phyloP scores from a whole-genome alignment of 2,329 filamentous ascomycete genomes.

The Colletotrichum cordylinicola region DNA sequence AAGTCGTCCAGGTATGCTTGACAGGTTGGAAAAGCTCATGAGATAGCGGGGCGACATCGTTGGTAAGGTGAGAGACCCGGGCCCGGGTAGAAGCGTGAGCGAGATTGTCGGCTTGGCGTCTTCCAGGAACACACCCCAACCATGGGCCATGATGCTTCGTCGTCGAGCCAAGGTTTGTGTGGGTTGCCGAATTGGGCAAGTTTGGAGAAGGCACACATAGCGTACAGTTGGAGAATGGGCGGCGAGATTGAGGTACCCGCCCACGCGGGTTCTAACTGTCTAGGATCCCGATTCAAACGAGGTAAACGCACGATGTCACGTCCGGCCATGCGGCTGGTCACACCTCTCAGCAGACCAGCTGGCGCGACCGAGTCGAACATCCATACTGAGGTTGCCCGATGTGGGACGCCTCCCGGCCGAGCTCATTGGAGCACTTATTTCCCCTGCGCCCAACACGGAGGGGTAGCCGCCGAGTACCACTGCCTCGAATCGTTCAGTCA shows the following conservation, averaged over 20 bases:
- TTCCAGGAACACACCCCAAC: background rate
- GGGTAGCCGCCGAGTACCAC: slow-evolving; percentile 15
- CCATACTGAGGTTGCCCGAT: background rate
- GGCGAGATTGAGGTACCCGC: background rate
- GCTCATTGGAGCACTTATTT: slow-evolving; percentile 19
- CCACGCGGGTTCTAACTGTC: background rate
- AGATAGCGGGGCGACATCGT: background rate
- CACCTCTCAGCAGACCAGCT: slow-evolving; percentile 1
- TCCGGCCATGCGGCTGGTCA: slow-evolving; percentile 13
- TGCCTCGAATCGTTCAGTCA: slow-evolving; percentile 6
- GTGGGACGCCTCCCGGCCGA: background rate
- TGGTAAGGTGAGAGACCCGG: background rate
- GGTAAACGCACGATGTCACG: slow-evolving; percentile 9
- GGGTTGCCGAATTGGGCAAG: background rate
- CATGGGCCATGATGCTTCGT: slow-evolving; percentile 10
- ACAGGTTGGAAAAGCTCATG: background rate
- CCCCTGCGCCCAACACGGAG: slow-evolving; percentile 11
- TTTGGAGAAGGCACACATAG: slow-evolving; percentile 1
- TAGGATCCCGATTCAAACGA: background rate
- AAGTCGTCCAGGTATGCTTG: background rate
- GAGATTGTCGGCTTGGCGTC: background rate
- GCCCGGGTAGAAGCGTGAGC: background rate
- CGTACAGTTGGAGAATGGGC: background rate
- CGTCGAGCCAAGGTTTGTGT: slow-evolving; percentile 12
- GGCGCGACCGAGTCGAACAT: slow-evolving; percentile 1